Conservation (phyloP, 2,329 filamentous ascomycete species). For the Talaromyces sp. region DNA sequence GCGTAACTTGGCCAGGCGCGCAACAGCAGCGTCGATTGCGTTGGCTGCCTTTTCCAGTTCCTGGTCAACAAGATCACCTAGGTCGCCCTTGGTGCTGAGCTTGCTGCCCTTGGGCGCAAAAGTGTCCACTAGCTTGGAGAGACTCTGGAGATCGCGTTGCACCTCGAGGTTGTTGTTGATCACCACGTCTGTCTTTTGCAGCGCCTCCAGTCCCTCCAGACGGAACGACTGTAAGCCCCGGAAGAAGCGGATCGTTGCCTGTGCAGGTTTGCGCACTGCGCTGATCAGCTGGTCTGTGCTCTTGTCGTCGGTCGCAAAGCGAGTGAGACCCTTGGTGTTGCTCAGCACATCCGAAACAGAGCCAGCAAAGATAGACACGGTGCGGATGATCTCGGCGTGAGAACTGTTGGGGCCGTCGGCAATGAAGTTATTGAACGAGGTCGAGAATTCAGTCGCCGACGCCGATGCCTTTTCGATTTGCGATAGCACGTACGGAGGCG, state of each 20-base stretch:
- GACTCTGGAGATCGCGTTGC: conserved; percentile 84
- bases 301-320: conserved; percentile 92
- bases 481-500: conserved; percentile 87
- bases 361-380: conserved; percentile 83
- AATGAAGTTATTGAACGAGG: conserved; percentile 97
- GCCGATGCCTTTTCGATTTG: conserved; percentile 96
- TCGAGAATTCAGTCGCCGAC: conserved; percentile 94
- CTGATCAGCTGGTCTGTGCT: conserved; percentile 82
- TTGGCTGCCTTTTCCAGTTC: conserved; percentile 92
- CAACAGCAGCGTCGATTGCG: conserved; percentile 87
- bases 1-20: conserved; percentile 83
- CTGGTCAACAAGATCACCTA: conserved; percentile 87
- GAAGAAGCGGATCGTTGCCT: conserved; percentile 91
- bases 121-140: conserved; percentile 88
- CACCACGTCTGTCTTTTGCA: conserved; percentile 94
- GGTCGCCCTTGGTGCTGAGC: conserved; percentile 72
- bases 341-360: conserved; percentile 89
- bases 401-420: conserved; percentile 89
- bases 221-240: conserved; percentile 89
- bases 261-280: conserved; percentile 76
- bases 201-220: conserved; percentile 79
- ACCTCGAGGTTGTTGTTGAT: conserved; percentile 98
- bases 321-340: conserved; percentile 91
- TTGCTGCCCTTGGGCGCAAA: conserved; percentile 86
- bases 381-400: conserved; percentile 87